Base-by-base conservation (phyloP, 495 filamentous ascomycete species). In the Hypoxylon lienhwacheense region DNA sequence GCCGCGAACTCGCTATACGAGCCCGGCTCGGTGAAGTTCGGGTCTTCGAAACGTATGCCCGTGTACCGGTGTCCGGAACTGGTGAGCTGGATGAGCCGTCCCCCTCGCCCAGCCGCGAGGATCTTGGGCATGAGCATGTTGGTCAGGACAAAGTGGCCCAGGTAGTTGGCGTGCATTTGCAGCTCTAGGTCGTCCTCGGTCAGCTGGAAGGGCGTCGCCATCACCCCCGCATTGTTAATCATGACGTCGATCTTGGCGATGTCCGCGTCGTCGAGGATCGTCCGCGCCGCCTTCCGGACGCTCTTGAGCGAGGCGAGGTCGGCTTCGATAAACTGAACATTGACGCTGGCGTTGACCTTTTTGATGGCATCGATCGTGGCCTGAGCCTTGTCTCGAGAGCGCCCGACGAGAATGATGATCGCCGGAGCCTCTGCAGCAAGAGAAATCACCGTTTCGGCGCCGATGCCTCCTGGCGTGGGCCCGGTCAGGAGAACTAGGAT, bases 161-260 rank as follows among this genome's bases (percentile, higher is more conserved):
- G 67, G 56, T 85, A 77, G 63, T 81, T 83, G 31, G 75, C 72
- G 6, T 72, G 82, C 11, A 88, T 71, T 53, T 86, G 83, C 29
- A 73, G 66, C 60, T 87, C 85, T 49, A 77, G 64, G 5, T 72
- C 73, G 6, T 60, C 59, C 4, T 73, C 82, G 1, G 70, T 69
- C 19, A 63, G 39, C 48, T 62, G 35, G 24, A 74, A 63, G 14
- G 74, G 73, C 4, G 66, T 57, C 4, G 66, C 74, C 85, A 88
- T 87, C 44, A 87, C 76, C 4, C 80, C 85, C 8, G 85, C 84
- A 63, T 85, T 88, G 70, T 88, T 85, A 65, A 88, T 81, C 2
- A 88, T 59, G 19, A 86, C 78, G 65, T 88, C 81, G 29, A 89
- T 74, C 26, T 80, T 68, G 33, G 75, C 56, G 25, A 82, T 79